Evolutionary conservation across 192 early-diverging fungal species (phyloP), one percentile per base, ranked within the genome.

Genomic region (Podochytrium sp.): DNA sequence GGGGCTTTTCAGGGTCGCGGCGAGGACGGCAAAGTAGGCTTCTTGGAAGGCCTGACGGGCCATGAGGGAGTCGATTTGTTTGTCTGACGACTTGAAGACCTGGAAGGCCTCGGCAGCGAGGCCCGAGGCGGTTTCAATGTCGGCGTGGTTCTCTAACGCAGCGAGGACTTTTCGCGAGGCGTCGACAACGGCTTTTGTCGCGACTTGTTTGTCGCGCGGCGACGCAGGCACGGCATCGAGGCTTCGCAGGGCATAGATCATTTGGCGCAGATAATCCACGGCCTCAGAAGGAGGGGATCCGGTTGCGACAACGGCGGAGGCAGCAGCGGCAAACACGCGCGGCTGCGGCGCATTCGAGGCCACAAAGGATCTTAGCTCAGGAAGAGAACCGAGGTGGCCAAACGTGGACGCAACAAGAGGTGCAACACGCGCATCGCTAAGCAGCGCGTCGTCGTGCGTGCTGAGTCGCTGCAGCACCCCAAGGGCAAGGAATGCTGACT

Each of bases 1-100:
- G 23, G 66, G 33, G 29, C 20, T 33, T 16, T 34, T n/a, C 16
- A 35, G 32, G 16, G 30, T 20, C 0, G 66, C n/a, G 18, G 35
- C 7, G 14, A 69, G 20, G 38, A 69, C 66, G n/a, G 23, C 18
- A n/a, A 56, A 30, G 38, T 69, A 69, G 6, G 50, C 66, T 10
- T 27, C 23, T 41, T 69, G 66, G 32, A 69, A 18, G 4, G 20
- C 25, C 5, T 37, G 51, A 30, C 3, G 40, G n/a, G 20, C 27
- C 25, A 47, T 65, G n/a, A 43, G 4, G n/a, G 42, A 20, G 40
- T 41, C n/a, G 29, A 6, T 6, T 6, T 16, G 25, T 6, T 7
- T 57, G 55, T 16, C 16, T 10, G 25, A 57, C 14, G 38, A 34
- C 33, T 32, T 7, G 47, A 65, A 65, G 43, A 65, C 33, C 10